Evolutionary conservation across 306 rosid species (phyloP), one percentile per base, ranked within the genome.

Genomic region (Cucurbita maxima): DNA sequence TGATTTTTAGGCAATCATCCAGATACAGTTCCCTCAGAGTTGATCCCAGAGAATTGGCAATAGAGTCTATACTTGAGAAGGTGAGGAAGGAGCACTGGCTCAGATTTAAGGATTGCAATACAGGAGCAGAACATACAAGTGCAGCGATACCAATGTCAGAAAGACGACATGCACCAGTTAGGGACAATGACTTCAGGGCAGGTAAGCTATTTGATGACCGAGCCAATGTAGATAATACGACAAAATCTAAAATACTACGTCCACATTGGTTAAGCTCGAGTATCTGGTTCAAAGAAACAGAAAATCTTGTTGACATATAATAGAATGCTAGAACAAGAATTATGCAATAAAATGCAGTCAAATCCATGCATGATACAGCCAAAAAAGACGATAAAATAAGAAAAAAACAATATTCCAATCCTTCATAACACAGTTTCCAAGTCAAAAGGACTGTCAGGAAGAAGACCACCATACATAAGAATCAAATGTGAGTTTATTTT

Each of bases 21-120:
- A 94, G 86, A 82, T 87, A 86, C 76, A 91, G 75, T 79, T 91
- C 93, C 83, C 82, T 89, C 80, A 94, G 76, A 66, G 66, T 37
- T 58, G 87, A 82, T 76, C 94, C 97, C 36, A 90, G 77, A 30
- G 92, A 81, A 58, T 84, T 63, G 5, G 95, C 92, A 76, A 94
- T 69, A 75, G 74, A 58, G 50, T 64, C 6, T 0, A 90, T 66
- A 80, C 96, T 76, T 38, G 73, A 72, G 80, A 64, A 74, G 47
- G 96, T 84, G 82, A 94, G 92, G 76, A 89, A 86, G 81, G 97
- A 87, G 82, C 97, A 94, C 78, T 87, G 95, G 82, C 95, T 87
- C 75, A 94, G 81, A 84, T 94, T 86, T 71, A 94, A 73, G 5
- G 97, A 91, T 81, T 88, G 80, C 79, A 94, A 83, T 41, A 36